A percentile compares a stretch with the other conserved stretches of the same genome.
Evolutionary conservation across 176 grass and related monocot species (phyloP).

Genomic region (Panicum miliaceum): DNA sequence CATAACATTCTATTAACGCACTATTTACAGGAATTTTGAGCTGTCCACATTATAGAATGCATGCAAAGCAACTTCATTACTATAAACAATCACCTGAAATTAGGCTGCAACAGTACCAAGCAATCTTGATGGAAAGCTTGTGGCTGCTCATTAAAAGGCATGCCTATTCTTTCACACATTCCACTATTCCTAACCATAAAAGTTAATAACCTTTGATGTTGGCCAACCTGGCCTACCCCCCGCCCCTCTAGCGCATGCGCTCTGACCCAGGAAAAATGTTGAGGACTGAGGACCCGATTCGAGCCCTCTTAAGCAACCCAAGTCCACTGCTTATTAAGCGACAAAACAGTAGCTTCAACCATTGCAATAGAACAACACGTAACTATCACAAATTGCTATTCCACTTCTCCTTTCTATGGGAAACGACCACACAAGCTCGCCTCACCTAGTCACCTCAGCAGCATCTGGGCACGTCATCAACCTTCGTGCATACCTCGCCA

Average conservation of each 20-base stretch:
- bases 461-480: background rate
- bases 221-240: background rate
- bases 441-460: background rate
- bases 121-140: background rate
- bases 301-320: background rate
- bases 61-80: constrained; percentile 24
- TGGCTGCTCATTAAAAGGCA: constrained; percentile 17
- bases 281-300: background rate
- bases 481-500: background rate
- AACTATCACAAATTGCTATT: background rate
- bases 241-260: background rate
- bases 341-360: background rate
- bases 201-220: constrained; percentile 4
- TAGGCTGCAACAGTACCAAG: constrained; percentile 5
- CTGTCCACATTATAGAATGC: background rate
- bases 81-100: constrained; percentile 18
- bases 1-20: constrained; percentile 7
- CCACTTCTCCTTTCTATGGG: background rate
- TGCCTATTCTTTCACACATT: background rate
- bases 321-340: background rate
- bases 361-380: background rate
- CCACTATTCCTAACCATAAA: constrained; percentile 10
- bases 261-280: background rate
- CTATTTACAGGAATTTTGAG: constrained; percentile 24
- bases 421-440: background rate